Conservation (phyloP, 1,139 yeast genomes). For the Taiozyma sp. region DNA sequence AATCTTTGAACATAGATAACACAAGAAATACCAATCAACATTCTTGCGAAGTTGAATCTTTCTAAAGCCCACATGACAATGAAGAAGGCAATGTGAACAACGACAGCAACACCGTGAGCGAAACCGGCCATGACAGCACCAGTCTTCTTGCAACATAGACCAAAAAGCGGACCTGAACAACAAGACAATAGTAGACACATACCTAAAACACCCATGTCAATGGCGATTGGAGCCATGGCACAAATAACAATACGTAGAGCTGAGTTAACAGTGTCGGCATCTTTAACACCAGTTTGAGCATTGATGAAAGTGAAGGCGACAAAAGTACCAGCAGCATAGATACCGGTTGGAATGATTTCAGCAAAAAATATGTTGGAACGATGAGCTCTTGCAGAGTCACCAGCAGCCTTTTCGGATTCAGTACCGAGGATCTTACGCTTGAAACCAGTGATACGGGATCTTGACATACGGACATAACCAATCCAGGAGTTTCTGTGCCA, state of each 20-base stretch:
- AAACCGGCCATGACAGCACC: slow-evolving; percentile 96
- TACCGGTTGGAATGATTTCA: slow-evolving; percentile 77
- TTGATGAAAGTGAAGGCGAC: slow-evolving; percentile 91
- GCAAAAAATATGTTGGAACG: slow-evolving; percentile 82
- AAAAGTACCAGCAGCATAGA: slow-evolving; percentile 88
- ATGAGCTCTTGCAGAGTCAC: slow-evolving; percentile 94
- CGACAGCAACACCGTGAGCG: slow-evolving; percentile 92
- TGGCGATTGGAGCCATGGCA: slow-evolving; percentile 86
- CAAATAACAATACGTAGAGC: slow-evolving; percentile 81
- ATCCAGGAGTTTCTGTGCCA: slow-evolving; percentile 99
- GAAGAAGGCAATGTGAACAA: slow-evolving; percentile 81
- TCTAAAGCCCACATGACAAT: slow-evolving; percentile 97
- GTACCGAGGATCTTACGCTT: slow-evolving; percentile 88
- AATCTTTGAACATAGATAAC: slow-evolving; percentile 86
- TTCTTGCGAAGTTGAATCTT: slow-evolving; percentile 84
- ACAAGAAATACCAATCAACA: slow-evolving; percentile 82
- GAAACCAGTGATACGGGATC: slow-evolving; percentile 98
- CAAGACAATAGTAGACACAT: slow-evolving; percentile 79
- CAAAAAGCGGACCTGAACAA: slow-evolving; percentile 95
- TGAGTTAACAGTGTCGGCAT: slow-evolving; percentile 65
- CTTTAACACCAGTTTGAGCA: slow-evolving; percentile 92
- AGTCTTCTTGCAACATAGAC: slow-evolving; percentile 95
- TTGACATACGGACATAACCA: slow-evolving; percentile 90
- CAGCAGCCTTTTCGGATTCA: slow-evolving; percentile 88
- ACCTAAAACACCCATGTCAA: slow-evolving; percentile 83